These are phyloP conservation scores for Ilyonectria robusta DNA, from an alignment of 2,329 filamentous ascomycete genomes.

Conservation along the genomic window DNA sequence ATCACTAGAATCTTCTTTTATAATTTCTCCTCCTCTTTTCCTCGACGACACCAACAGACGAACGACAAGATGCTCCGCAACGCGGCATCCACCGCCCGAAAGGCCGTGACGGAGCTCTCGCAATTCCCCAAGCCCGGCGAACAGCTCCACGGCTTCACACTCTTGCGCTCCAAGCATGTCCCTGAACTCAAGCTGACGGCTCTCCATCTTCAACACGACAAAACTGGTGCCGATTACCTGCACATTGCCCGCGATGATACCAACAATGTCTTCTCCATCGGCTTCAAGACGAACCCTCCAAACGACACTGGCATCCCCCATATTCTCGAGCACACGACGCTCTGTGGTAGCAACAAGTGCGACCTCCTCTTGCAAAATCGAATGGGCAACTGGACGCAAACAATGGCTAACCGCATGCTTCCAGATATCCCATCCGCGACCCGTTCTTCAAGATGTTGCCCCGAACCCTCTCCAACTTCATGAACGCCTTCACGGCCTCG, in stretches of 20 bases:
- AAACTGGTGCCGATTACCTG: conserved; percentile 95
- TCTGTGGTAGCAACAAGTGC: conserved; percentile 95
- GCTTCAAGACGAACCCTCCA: conserved; percentile 98
- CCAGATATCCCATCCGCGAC: conserved; percentile 94
- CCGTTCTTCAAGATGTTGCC: conserved; percentile 99
- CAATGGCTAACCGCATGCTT: conserved; percentile 47
- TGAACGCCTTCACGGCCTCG: conserved; percentile 98
- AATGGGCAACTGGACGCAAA: neutral
- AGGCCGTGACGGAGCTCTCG: conserved; percentile 81
- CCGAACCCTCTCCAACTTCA: conserved; percentile 98
- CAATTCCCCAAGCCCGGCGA: conserved; percentile 85
- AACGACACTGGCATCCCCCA: conserved; percentile 97
- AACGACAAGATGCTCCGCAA: conserved; percentile 65
- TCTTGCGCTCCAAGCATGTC: conserved; percentile 90
- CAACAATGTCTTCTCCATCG: conserved; percentile 99
- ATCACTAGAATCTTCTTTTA: conserved; percentile 33
- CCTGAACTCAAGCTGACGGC: conserved; percentile 95
- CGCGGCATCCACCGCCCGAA: conserved; percentile 66
- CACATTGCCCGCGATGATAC: conserved; percentile 95
- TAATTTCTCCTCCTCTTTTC: neutral
- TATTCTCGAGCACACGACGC: conserved; percentile 96
- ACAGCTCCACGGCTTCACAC: conserved; percentile 92
- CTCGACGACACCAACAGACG: neutral
- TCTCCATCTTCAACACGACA: conserved; percentile 90
- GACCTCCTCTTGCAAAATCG: conserved; percentile 35